Base-by-base conservation (phyloP, 345 rosid species). In the Trapa incisa region DNA sequence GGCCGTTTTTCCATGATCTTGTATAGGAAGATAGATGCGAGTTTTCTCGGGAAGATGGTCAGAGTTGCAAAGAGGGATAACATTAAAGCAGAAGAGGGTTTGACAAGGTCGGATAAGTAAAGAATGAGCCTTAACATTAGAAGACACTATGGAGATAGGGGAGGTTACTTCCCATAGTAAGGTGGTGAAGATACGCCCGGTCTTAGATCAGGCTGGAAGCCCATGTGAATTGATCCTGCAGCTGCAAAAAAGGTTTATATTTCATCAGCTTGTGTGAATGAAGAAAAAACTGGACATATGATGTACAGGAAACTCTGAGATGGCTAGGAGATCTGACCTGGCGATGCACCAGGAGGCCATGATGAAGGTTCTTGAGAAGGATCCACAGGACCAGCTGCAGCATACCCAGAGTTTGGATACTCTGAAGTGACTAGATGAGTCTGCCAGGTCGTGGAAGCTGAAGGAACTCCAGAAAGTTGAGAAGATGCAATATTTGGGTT, bases 371-470 rank as follows among this genome's bases (percentile, higher is more conserved):
- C 17, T 45, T 80, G 84, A 15, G 53, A 53, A 56, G 48, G 2
- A 45, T 7, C 48, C 67, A 57, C 77, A 17, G 78, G 72, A 52
- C 82, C 77, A 57, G 76, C 62, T 29, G 82, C 39, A 2, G 78
- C 57, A 73, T 83, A 84, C 33, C 71, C 79, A 72, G 70, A 73
- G n/a, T 75, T 82, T 38, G 75, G 73, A 73, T 84, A 82, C n/a
- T 64, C 65, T 12, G 83, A 67, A 70, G 79, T 73, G 66, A 61
- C 84, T 68, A 73, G 88, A 76, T 79, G 71, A 72, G 81, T 86
- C 77, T 83, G 94, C 97, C 97, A 89, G 33, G 22, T 74, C n/a
- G 82, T 47, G 71, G 86, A 74, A 67, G 86, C 72, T 45, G 88
- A 53, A 52, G 82, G 64, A 8, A 72, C 67, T 38, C 82, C 88